A percentile compares a stretch with the other conserved stretches of the same genome.
Evolutionary conservation across 2,329 filamentous ascomycete genomes (phyloP).

Genomic region (Paraphoma sp.): DNA sequence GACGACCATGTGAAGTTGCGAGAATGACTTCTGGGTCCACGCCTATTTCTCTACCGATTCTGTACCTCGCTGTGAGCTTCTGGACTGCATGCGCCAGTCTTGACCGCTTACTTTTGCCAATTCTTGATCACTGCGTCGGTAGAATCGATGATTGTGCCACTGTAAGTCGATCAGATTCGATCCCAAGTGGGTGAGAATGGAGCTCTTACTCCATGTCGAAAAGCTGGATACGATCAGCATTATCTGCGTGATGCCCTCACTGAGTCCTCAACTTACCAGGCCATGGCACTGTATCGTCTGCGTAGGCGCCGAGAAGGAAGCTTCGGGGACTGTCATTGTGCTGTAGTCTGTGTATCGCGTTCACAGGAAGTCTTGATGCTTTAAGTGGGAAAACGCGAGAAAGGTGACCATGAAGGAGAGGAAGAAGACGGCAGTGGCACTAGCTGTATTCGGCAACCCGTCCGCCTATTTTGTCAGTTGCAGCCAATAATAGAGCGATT

Average conservation of each 20-base stretch:
- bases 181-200: not conserved
- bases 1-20: conserved; percentile 86
- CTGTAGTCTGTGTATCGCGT: no score
- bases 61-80: conserved; percentile 42
- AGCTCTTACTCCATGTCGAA: conserved; percentile 45
- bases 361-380: no score
- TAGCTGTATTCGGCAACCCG: conserved; percentile 23
- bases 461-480: conserved; percentile 12
- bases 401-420: no score
- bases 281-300: conserved; percentile 52
- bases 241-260: not conserved
- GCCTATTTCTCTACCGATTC: conserved; percentile 82
- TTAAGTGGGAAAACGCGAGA: no score
- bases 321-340: conserved; percentile 39
- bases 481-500: conserved; percentile 14
- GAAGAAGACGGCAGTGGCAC: not conserved
- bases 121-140: conserved; percentile 79
- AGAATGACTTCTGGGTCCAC: conserved; percentile 86
- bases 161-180: conserved; percentile 15
- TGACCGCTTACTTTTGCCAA: conserved; percentile 69
- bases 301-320: conserved; percentile 50
- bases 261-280: conserved; percentile 40
- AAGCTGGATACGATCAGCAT: conserved; percentile 27
- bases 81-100: not conserved
- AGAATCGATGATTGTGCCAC: conserved; percentile 84